phyloP scores from a whole-genome alignment of 192 early-diverging fungal species.

The Cetraspora pellucida region DNA sequence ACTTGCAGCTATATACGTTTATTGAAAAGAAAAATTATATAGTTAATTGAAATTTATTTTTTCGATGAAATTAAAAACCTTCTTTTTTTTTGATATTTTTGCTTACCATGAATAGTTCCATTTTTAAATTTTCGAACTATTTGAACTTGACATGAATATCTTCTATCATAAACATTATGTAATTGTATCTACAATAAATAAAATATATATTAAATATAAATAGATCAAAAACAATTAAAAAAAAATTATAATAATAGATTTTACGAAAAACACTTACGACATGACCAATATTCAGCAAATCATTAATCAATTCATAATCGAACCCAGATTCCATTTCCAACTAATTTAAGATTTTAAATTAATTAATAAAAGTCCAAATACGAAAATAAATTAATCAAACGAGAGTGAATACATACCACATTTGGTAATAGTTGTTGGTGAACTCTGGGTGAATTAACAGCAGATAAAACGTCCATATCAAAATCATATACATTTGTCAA shows the following conservation, averaged over 20 bases:
- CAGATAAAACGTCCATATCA: constrained; percentile 63
- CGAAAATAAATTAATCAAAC: neutral
- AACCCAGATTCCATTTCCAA: neutral
- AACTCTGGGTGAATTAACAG: constrained; percentile 72
- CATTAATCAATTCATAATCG: neutral
- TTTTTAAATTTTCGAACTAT: neutral
- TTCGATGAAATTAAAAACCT: neutral
- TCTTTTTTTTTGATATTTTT: neutral
- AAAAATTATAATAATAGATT: neutral
- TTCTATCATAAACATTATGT: neutral
- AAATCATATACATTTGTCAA: constrained; percentile 79
- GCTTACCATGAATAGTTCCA: neutral
- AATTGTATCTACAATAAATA: neutral
- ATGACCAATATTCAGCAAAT: neutral
- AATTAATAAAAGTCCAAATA: neutral
- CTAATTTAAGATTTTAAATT: neutral
- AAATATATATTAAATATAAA: neutral
- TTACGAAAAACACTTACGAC: neutral
- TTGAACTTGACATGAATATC: neutral
- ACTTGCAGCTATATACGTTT: neutral
- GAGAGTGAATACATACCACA: constrained; percentile 13
- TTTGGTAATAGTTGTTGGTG: constrained; percentile 95
- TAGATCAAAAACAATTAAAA: neutral
- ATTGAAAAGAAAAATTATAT: neutral
- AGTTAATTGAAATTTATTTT: neutral